phyloP scores from a whole-genome alignment of 305 asterid genomes.

The Fraxinus baroniana region DNA sequence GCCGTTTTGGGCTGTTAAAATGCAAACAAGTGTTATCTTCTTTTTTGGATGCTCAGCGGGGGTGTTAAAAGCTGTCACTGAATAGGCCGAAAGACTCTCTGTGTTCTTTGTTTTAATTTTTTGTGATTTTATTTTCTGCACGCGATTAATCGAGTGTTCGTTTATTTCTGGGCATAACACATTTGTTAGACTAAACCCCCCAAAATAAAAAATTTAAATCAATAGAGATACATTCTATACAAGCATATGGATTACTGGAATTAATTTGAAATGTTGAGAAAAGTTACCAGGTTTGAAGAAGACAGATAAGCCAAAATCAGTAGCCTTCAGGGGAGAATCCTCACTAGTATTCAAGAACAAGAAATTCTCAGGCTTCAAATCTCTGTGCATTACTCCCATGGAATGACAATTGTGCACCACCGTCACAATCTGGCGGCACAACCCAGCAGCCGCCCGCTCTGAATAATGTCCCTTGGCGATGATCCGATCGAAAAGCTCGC shows the following conservation, averaged over 20 bases:
- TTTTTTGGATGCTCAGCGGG: background rate
- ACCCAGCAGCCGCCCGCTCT: slow-evolving; percentile 77
- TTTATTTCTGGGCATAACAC: background rate
- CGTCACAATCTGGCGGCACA: slow-evolving; percentile 81
- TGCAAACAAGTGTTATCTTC: background rate
- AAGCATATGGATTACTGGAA: background rate
- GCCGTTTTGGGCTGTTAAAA: background rate
- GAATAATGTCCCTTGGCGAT: slow-evolving; percentile 76
- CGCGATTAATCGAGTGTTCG: background rate
- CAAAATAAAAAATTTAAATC: background rate
- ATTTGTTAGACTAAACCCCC: background rate
- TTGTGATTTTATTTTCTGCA: background rate
- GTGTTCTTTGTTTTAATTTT: background rate
- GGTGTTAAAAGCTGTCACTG: background rate
- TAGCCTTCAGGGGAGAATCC: slow-evolving; percentile 51
- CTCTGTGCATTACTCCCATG: slow-evolving; percentile 51
- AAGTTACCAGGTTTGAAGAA: slow-evolving; percentile 39
- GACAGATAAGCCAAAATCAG: slow-evolving; percentile 59
- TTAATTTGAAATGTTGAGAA: background rate
- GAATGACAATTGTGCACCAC: slow-evolving; percentile 77
- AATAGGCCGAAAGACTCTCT: background rate
- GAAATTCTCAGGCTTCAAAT: slow-evolving; percentile 53
- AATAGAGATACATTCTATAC: background rate
- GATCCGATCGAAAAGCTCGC: slow-evolving; percentile 81
- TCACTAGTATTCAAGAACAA: slow-evolving; percentile 37